phyloP scores from a whole-genome alignment of 805 yeast species.

The Wickerhamiella vanderwaltii region DNA sequence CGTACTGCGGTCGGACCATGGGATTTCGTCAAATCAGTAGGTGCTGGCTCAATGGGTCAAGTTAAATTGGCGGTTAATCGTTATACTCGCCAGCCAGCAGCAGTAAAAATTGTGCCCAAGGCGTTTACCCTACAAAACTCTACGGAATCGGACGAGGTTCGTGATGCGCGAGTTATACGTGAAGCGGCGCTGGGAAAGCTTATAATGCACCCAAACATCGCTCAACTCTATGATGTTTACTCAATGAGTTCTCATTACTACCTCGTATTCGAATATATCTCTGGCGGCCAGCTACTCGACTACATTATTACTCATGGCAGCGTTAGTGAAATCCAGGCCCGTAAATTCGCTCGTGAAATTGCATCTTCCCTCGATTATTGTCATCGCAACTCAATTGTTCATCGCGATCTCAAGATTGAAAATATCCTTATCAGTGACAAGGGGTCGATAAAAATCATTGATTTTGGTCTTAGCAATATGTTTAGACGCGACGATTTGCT shows the following conservation, averaged over 20 bases:
- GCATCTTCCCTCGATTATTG: slow-evolving; percentile 89
- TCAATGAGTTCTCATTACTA: slow-evolving; percentile 95
- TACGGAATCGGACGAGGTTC: slow-evolving; percentile 53
- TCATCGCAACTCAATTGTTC: slow-evolving; percentile 89
- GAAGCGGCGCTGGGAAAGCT: slow-evolving; percentile 91
- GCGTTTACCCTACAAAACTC: slow-evolving; percentile 46
- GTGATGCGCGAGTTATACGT: slow-evolving; percentile 84
- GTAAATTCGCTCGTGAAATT: slow-evolving; percentile 89
- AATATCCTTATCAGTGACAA: slow-evolving; percentile 86
- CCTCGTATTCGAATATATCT: slow-evolving; percentile 91
- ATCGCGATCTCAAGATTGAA: slow-evolving; percentile 92
- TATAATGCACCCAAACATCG: slow-evolving; percentile 81
- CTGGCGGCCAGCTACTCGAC: slow-evolving; percentile 96
- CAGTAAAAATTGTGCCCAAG: slow-evolving; percentile 85
- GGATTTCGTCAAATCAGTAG: slow-evolving; percentile 90
- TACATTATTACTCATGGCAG: slow-evolving; percentile 95
- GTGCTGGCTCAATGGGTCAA: slow-evolving; percentile 99
- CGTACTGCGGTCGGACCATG: slow-evolving; percentile 90
- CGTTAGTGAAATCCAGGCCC: slow-evolving; percentile 82
- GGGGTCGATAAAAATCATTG: slow-evolving; percentile 92
- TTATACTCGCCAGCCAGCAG: slow-evolving; percentile 57
- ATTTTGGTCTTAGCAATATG: slow-evolving; percentile 87
- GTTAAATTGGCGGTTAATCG: slow-evolving; percentile 88
- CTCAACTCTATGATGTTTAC: slow-evolving; percentile 84
- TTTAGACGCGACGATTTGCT: slow-evolving; percentile 59